phyloP scores from a whole-genome alignment of 192 early-diverging fungal genomes.

The Rhizophagus sp. region DNA sequence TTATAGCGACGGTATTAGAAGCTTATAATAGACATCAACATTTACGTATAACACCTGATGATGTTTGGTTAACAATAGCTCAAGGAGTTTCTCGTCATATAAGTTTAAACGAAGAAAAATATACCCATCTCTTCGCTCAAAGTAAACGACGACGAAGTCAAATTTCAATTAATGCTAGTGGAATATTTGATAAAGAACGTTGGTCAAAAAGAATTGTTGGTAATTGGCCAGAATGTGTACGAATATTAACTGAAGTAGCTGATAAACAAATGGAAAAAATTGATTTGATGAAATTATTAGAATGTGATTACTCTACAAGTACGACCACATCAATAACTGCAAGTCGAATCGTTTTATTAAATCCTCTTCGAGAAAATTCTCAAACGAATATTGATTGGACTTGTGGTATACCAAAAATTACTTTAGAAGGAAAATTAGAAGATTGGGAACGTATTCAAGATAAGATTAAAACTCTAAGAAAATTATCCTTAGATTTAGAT shows the following conservation, averaged over 20 bases:
- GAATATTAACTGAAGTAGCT: neutral
- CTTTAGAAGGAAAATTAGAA: slow-evolving; percentile 3
- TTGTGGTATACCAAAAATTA: slow-evolving; percentile 27
- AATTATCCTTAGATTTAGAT: slow-evolving; percentile 14
- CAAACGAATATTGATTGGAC: neutral
- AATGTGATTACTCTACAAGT: slow-evolving; percentile 19
- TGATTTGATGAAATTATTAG: slow-evolving; percentile 5
- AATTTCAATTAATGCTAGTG: slow-evolving; percentile 12
- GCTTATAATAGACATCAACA: slow-evolving; percentile 2
- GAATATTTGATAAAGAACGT: neutral
- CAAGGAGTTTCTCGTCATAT: slow-evolving; percentile 21
- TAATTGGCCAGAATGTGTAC: slow-evolving; percentile 10
- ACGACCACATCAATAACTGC: neutral
- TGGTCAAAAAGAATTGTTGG: neutral
- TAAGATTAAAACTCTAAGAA: neutral
- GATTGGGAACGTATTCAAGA: slow-evolving; percentile 10
- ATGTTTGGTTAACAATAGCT: slow-evolving; percentile 19
- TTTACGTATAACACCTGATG: slow-evolving; percentile 3
- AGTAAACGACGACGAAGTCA: slow-evolving; percentile 8
- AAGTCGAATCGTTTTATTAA: slow-evolving; percentile 14
- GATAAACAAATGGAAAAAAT: slow-evolving; percentile 6
- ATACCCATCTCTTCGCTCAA: neutral
- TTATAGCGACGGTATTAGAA: neutral
- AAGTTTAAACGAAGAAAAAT: slow-evolving; percentile 19
- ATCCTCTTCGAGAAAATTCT: neutral